These are phyloP conservation scores for Ambrosia hybrid DNA, from an alignment of 140 eudicot species.

Conservation along the genomic window DNA sequence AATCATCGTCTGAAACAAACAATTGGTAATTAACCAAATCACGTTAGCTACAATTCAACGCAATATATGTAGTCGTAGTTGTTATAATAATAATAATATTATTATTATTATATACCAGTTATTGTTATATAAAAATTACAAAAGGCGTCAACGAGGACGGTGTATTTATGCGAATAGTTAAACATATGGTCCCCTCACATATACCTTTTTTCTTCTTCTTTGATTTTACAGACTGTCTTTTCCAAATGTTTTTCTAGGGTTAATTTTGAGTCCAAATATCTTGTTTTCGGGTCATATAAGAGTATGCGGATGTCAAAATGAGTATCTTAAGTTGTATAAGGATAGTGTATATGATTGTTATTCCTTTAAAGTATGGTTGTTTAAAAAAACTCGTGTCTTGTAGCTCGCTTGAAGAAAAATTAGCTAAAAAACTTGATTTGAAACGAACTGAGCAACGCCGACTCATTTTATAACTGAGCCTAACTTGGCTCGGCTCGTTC, in stretches of 20 bases:
- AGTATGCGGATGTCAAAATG: too few relatives aligned
- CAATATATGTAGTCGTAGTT: slow-evolving; percentile 12
- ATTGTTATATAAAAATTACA: slow-evolving; percentile 1
- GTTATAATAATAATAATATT: slow-evolving; percentile 6
- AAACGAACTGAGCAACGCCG: too few relatives aligned
- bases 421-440: too few relatives aligned
- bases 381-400: too few relatives aligned
- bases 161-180: slow-evolving; percentile 32
- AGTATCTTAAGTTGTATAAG: too few relatives aligned
- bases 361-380: too few relatives aligned
- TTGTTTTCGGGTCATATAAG: too few relatives aligned
- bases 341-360: too few relatives aligned
- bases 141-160: slow-evolving; percentile 41
- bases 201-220: slow-evolving; percentile 9
- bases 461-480: too few relatives aligned
- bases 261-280: not conserved
- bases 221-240: slow-evolving; percentile 44
- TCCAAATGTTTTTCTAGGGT: slow-evolving; percentile 29
- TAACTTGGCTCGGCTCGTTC: too few relatives aligned
- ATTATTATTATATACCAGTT: not conserved
- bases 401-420: too few relatives aligned
- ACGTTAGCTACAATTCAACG: slow-evolving; percentile 36
- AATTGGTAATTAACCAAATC: slow-evolving; percentile 19
- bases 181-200: slow-evolving; percentile 35
- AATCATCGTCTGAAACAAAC: slow-evolving; percentile 35